Base-by-base conservation (phyloP, 1,284 basidiomycete genomes). In the Trichosporon sp. region DNA sequence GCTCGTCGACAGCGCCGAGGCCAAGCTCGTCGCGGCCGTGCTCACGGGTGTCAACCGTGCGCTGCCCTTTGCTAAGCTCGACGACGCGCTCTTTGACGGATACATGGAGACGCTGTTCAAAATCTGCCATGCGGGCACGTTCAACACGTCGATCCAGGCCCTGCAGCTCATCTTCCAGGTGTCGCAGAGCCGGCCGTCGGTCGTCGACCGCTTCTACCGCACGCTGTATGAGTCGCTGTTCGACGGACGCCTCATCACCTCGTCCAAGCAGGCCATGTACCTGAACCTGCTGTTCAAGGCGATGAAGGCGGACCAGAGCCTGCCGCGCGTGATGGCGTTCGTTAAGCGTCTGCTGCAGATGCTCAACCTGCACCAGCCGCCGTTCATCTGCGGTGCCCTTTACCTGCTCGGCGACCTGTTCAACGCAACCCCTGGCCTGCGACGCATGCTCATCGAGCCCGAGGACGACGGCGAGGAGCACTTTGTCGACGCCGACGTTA, bases 261-360 rank as follows among this genome's bases (percentile, higher is more conserved):
- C 93, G 16, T 91, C 90, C 31, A 98, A 99, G 78, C 94, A 98
- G 78, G 92, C 95, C 8, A 92, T 99, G 89, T 99, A 97, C 79
- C 86, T 99, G 69, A 99, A 99, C 78, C 82, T 99, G 21, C 80
- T 98, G 21, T 95, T 96, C 86, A 95, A 93, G 76, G 89, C 92
- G 16, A 81, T 98, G 71, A 96, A 96, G 79, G 84, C 84, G 3
- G 95, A 97, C 74, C 78, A 78, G 11, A 87, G 86, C 60, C 69
- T 79, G 0, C 61, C 74, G 4, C 85, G 93, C 19, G 85, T 90
- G 9, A 88, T 88, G 78, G 92, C 93, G 0, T 88, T 98, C 64
- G 86, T 97, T 46, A 88, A 92, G 76, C 84, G 96, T 60, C 87
- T 97, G 58, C 83, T 95, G 29, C 95, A 99, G 81, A 84, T 95